Percentiles rank a stretch among this genome's conserved stretches.
Evolutionary conservation across 2,329 filamentous ascomycete genomes (phyloP).

Genomic region (Colletotrichum siamense): DNA sequence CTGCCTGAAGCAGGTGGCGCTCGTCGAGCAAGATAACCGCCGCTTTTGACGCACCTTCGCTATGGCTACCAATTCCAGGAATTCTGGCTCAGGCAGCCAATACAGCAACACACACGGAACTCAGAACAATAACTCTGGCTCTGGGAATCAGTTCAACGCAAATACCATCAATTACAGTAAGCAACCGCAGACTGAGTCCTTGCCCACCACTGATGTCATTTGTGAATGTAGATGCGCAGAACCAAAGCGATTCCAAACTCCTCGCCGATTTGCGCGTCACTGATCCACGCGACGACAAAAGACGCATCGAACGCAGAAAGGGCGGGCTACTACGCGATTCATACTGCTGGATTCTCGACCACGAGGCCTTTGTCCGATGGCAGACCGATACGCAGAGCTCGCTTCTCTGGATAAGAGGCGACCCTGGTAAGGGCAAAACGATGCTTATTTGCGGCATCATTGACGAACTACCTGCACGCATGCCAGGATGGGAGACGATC

Average conservation of each 20-base stretch:
- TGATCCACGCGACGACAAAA: conserved; percentile 38
- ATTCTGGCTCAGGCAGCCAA: not conserved
- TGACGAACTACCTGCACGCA: conserved; percentile 29
- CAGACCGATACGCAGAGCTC: conserved; percentile 6
- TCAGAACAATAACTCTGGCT: not conserved
- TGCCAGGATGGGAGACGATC: not conserved
- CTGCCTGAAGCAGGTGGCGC: not conserved
- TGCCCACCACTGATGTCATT: not conserved
- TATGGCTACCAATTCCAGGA: not conserved
- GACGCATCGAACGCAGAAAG: conserved; percentile 37
- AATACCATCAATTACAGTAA: not conserved
- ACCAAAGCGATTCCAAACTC: not conserved
- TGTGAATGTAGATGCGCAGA: not conserved
- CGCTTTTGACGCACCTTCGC: not conserved
- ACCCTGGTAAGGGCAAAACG: conserved; percentile 49
- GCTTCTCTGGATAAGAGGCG: conserved; percentile 43
- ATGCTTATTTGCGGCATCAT: conserved; percentile 47
- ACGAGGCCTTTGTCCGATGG: conserved; percentile 31
- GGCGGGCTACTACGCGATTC: conserved; percentile 36
- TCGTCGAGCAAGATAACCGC: fast-evolving
- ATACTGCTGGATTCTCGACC: conserved; percentile 40
- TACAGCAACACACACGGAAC: not conserved
- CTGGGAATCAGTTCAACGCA: not conserved
- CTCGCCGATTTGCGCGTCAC: conserved; percentile 22
- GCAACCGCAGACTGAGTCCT: fast-evolving